Base-by-base conservation (phyloP, 2,329 filamentous ascomycete species). In the Fusarium multiceps region DNA sequence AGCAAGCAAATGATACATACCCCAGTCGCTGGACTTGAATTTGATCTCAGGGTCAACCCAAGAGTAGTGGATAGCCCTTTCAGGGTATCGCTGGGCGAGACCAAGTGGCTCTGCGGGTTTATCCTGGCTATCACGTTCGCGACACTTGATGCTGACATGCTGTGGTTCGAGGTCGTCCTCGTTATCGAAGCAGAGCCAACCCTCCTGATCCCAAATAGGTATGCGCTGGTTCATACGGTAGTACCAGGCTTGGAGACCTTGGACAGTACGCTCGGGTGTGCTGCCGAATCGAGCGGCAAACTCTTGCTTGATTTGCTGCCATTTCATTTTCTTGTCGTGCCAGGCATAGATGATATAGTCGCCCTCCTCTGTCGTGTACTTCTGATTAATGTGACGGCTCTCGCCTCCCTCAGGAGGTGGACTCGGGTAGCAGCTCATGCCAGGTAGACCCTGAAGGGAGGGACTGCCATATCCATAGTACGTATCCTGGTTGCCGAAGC, bases 331-430 rank as follows among this genome's bases (percentile, higher is more conserved):
- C 75, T 79, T 81, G 67, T 83, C 81, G 60, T 82, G 80, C 74
- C 79, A 82, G n/a, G 78, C 78, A 63, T 82, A 83, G 63, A 82
- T 81, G 73, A 82, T 82, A 57, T 81, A 83, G 69, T 82, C 80
- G 18, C 80, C 80, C 64, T 83, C 80, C 63, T 83, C 81, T 1
- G 78, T 79, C 1, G 80, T 82, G 72, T 83, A 83, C 71, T 83
- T 82, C 51, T 82, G 79, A 71, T 83, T 83, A 66, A 81, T 81
- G 64, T 82, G 80, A 25, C 79, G 73, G 49, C 78, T 79, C 64
- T 82, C 79, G 14, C 73, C 74, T 28, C 73, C 74, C 32, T 81
- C 79, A 1, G 77, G 78, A 7, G 79, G 79, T 14, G 79, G 78
- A 55, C 77, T 79, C 20, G 78, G 79, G 45, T 80, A 80, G 25